phyloP scores from a whole-genome alignment of 2,329 filamentous ascomycete species.

The Curvularia lunata region DNA sequence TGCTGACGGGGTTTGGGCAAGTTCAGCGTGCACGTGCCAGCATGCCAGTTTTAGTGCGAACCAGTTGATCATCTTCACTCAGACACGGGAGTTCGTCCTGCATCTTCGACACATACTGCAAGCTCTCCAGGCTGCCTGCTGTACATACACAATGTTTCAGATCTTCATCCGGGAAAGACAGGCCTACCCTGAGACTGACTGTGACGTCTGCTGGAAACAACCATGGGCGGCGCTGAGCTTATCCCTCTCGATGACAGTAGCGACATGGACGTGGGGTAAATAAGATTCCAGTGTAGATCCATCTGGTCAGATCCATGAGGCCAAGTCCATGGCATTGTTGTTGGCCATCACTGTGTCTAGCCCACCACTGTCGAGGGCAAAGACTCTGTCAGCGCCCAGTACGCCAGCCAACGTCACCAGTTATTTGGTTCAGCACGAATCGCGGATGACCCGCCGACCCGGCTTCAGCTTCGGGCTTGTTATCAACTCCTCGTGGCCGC shows the following conservation, averaged over 20 bases:
- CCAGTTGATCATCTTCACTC: not conserved
- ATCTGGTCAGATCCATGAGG: not conserved
- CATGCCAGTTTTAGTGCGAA: not conserved
- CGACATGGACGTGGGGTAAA: constrained; percentile 1
- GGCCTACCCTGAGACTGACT: not conserved
- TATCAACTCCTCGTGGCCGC: not conserved
- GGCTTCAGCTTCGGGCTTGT: constrained; percentile 6
- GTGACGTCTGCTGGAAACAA: not conserved
- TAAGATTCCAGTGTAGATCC: not conserved
- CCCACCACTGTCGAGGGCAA: not conserved
- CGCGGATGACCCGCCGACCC: constrained; percentile 9
- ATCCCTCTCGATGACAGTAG: not conserved
- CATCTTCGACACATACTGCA: not conserved
- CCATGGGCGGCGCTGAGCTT: not conserved
- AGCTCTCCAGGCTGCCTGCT: not conserved
- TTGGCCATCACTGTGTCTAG: not conserved
- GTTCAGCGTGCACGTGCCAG: not conserved
- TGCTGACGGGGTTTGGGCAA: not conserved
- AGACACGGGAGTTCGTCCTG: not conserved
- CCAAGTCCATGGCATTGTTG: not conserved
- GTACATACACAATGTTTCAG: not conserved
- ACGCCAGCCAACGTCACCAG: constrained; percentile 4
- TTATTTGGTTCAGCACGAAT: constrained; percentile 2
- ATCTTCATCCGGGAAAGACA: not conserved
- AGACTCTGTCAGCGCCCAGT: not conserved